Evolutionary conservation across 2,329 filamentous ascomycete genomes (phyloP), one percentile per base, ranked within the genome.

Genomic region (Aspergillus ruber): DNA sequence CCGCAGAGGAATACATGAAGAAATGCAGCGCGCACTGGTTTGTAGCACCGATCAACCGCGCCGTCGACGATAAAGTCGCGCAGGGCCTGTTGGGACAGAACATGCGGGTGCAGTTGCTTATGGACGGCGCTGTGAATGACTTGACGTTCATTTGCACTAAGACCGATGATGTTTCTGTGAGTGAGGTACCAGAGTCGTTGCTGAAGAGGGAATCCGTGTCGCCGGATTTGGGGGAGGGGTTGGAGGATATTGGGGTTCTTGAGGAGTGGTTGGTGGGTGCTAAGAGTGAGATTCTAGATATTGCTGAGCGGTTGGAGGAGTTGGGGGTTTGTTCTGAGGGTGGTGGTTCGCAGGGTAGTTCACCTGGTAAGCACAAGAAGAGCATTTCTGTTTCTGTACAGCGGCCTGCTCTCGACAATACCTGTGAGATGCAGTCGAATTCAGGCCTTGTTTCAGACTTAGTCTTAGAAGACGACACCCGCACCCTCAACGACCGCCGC

Each of bases 121-220:
- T 78, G 55, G 81, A 84, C 49, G 76, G 78, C 2, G 72, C 68
- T 0, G 79, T 79, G 46, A 72, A 66, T 6, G 70, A 66, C 2
- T 69, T 83, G 2, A 82, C 78, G 0, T 84, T 84, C 50, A 78
- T 85, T 12, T 84, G 81, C 56, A 77, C 73, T 13, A 84, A 84
- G 57, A 81, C 79, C 0, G 82, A 85, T 56, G 79, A 84, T 39
- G 80, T 84, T 7, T 74, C 69, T 6, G 62, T 74, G 3, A 69
- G 62, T 0, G 74, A 79, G 47, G 73, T 72, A 64, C 39, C 67
- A 55, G 63, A 68, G 10, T 67, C 58, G 15, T 60, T 78, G 5
- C 59, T 35, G 13, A 35, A 35, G 32, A 6, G 32, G 15, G 56
- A 1, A 57, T 74, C 2, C 61, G 67, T 1, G 10, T 49, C n/a